Evolutionary conservation across 192 early-diverging fungal genomes (phyloP).

Genomic region (Podila minutissima): DNA sequence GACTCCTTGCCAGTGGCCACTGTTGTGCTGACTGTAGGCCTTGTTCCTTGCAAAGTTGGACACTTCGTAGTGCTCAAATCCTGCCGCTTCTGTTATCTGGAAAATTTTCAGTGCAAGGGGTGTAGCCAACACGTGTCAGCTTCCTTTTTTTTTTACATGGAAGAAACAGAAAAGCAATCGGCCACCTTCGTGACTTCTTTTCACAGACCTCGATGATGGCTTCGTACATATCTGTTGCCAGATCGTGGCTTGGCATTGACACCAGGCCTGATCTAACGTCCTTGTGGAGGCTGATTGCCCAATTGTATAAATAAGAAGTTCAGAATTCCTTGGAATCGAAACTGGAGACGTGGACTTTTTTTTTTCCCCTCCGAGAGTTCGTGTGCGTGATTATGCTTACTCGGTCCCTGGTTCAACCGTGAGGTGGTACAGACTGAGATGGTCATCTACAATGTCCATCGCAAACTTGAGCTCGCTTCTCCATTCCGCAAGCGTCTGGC

Average conservation of each 20-base stretch:
- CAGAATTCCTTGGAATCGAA: too few species aligned
- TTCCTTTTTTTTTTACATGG: not conserved
- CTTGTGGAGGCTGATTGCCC: constrained; percentile 50
- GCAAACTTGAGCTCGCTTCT: constrained; percentile 52
- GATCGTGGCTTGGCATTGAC: constrained; percentile 46
- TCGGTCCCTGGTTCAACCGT: constrained; percentile 62
- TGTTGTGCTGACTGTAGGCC: constrained; percentile 61
- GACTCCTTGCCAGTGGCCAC: constrained; percentile 64
- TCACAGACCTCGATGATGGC: constrained; percentile 49
- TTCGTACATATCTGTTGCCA: constrained; percentile 64
- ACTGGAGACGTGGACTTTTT: too few species aligned
- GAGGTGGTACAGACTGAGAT: constrained; percentile 64
- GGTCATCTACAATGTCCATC: constrained; percentile 58
- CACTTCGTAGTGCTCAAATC: constrained; percentile 67
- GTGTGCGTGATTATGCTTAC: constrained; percentile 37
- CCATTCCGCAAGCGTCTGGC: constrained; percentile 57
- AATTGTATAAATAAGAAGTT: not conserved
- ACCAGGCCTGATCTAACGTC: constrained; percentile 40
- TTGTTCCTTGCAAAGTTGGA: constrained; percentile 58
- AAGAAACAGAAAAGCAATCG: not conserved
- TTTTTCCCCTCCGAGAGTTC: not conserved
- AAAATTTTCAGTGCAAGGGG: not conserved
- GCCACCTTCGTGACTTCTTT: not conserved
- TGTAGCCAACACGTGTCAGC: not conserved
- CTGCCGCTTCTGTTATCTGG: constrained; percentile 46